These are phyloP conservation scores for Noccaea caerulescens DNA, from an alignment of 345 rosid genomes.

Conservation along the genomic window DNA sequence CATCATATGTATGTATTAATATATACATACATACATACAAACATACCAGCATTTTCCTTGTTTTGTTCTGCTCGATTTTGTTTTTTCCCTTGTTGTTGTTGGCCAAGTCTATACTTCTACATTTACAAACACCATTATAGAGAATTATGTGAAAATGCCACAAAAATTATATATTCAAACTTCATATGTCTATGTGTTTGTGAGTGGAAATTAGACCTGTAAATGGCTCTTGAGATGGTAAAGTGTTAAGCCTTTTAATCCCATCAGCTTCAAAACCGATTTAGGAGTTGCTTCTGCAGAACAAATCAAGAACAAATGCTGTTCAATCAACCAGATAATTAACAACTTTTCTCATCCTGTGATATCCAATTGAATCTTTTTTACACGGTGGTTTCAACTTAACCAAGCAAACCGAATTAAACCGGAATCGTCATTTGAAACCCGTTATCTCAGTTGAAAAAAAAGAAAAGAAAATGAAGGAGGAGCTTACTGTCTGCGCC, in stretches of 20 bases:
- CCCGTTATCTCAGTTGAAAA: constrained; percentile 1
- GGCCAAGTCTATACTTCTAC: constrained; percentile 90
- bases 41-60: constrained; percentile 55
- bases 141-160: not conserved
- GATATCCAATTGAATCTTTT: not conserved
- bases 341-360: not conserved
- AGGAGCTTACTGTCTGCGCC: constrained; percentile 53
- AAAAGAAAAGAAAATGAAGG: not conserved
- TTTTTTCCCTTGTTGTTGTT: constrained; percentile 69
- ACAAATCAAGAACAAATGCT: not conserved
- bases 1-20: not conserved
- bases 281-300: constrained; percentile 89
- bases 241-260: constrained; percentile 85
- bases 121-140: constrained; percentile 6
- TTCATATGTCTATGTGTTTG: not conserved
- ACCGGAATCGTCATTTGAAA: constrained; percentile 27
- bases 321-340: not conserved
- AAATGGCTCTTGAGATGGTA: constrained; percentile 95
- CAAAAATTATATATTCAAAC: not conserved
- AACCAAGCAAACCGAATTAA: constrained; percentile 15
- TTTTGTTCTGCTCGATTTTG: constrained; percentile 50
- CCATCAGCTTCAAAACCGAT: constrained; percentile 83
- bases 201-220: constrained; percentile 56
- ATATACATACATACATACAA: not conserved
- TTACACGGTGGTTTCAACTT: not conserved